phyloP scores from a whole-genome alignment of 176 grass and related monocot species.

The Cenchrus americanus region DNA sequence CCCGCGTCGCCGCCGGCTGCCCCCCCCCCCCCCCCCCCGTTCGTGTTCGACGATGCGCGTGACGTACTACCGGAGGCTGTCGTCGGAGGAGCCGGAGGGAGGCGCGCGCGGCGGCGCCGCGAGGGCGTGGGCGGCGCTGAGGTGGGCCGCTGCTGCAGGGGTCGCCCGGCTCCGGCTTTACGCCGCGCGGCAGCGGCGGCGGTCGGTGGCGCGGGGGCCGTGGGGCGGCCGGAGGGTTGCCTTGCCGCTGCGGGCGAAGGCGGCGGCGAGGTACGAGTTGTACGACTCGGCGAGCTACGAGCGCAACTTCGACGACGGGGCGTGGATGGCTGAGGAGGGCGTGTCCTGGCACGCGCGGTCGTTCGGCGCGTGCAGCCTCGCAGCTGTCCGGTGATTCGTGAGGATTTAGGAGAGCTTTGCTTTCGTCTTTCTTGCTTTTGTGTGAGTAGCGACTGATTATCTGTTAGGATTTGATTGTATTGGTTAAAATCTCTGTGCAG shows the following conservation, averaged over 20 bases:
- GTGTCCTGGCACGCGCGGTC: slow-evolving; percentile 50
- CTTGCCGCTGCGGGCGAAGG: neutral
- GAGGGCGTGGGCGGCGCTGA: slow-evolving; percentile 22
- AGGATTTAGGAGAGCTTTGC: neutral
- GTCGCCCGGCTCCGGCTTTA: neutral
- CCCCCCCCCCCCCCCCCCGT: too few species aligned
- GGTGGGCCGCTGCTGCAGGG: slow-evolving; percentile 28
- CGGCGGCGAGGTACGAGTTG: slow-evolving; percentile 34
- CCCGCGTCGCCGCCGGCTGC: too few species aligned
- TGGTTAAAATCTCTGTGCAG: neutral
- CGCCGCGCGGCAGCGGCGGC: slow-evolving; percentile 7
- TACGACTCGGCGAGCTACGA: slow-evolving; percentile 65
- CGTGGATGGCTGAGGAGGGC: slow-evolving; percentile 65
- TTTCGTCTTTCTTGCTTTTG: neutral
- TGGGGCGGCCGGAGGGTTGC: neutral
- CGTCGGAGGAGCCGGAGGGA: neutral
- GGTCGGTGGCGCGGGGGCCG: slow-evolving; percentile 23
- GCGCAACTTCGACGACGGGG: slow-evolving; percentile 69
- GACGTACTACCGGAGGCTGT: slow-evolving; percentile 49
- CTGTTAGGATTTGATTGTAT: neutral
- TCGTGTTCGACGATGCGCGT: slow-evolving; percentile 21
- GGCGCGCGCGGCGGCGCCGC: neutral
- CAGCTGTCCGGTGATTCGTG: neutral
- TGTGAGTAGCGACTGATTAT: neutral
- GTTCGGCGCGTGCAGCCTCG: slow-evolving; percentile 34